A percentile compares a stretch with the other conserved stretches of the same genome.
These are phyloP conservation scores for Pneumocystis murina DNA, from an alignment of 1,139 yeast genomes.

Conservation along the genomic window DNA sequence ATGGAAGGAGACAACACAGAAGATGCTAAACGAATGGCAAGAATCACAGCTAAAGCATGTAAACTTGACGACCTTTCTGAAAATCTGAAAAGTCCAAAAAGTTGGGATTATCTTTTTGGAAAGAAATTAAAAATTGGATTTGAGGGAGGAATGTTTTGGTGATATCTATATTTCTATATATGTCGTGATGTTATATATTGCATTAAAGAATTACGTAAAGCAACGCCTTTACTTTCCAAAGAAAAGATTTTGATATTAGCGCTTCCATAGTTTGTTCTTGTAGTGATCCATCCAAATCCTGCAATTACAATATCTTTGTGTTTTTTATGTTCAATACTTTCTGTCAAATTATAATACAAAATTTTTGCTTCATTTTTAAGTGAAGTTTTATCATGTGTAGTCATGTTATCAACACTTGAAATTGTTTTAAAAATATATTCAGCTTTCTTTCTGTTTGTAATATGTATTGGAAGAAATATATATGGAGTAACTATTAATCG, in stretches of 20 bases:
- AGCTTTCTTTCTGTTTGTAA: background rate
- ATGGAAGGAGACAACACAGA: conserved; percentile 17
- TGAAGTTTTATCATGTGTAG: background rate
- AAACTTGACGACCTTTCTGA: conserved; percentile 1
- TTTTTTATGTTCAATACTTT: background rate
- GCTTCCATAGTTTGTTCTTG: background rate
- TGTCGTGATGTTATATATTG: background rate
- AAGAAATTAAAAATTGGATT: conserved; percentile 49
- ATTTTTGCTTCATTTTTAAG: background rate
- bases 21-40: conserved; percentile 13
- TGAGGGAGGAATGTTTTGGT: conserved; percentile 64
- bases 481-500: background rate
- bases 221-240: background rate
- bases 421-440: background rate
- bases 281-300: background rate
- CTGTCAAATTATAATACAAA: background rate
- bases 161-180: conserved; percentile 8
- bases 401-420: background rate
- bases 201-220: background rate
- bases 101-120: conserved; percentile 80
- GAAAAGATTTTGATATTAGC: background rate
- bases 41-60: background rate
- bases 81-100: conserved; percentile 33
- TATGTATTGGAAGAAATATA: background rate
- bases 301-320: background rate